Conservation (phyloP, 805 yeast genomes). For the Starmera dryadoides region DNA sequence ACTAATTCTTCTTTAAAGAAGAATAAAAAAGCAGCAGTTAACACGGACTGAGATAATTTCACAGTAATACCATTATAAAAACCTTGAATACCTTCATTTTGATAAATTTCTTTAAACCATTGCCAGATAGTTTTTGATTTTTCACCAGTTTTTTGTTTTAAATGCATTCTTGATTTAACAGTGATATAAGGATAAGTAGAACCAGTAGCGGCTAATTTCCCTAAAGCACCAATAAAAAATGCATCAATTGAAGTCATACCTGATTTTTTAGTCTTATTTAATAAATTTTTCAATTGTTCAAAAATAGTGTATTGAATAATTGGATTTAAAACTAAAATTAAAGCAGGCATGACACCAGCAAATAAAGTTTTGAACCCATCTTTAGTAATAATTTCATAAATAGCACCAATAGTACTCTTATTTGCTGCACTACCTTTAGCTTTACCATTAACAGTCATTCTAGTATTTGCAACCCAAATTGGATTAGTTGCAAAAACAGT, state of each 20-base stretch:
- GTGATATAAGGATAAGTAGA: slow-evolving; percentile 91
- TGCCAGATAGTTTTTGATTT: slow-evolving; percentile 31
- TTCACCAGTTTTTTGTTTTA: slow-evolving; percentile 35
- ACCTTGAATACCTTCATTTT: slow-evolving; percentile 66
- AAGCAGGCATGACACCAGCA: slow-evolving; percentile 83
- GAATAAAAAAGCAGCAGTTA: slow-evolving; percentile 85
- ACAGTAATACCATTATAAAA: slow-evolving; percentile 78
- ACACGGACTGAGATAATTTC: slow-evolving; percentile 75
- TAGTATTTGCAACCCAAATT: slow-evolving; percentile 90
- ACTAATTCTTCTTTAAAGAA: slow-evolving; percentile 85
- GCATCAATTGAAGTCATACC: slow-evolving; percentile 70
- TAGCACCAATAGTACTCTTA: slow-evolving; percentile 45
- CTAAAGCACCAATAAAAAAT: slow-evolving; percentile 80
- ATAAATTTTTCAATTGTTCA: slow-evolving; percentile 71
- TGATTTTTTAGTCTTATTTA: slow-evolving; percentile 40
- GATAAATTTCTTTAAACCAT: slow-evolving; percentile 50
- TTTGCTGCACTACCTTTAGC: slow-evolving; percentile 15
- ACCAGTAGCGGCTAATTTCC: slow-evolving; percentile 83
- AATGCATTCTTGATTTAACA: slow-evolving; percentile 81
- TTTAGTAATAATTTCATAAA: slow-evolving; percentile 53
- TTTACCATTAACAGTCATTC: slow-evolving; percentile 57
- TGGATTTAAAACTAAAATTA: slow-evolving; percentile 80
- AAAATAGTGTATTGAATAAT: slow-evolving; percentile 87
- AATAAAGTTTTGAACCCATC: slow-evolving; percentile 73
- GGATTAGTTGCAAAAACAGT: slow-evolving; percentile 83